Evolutionary conservation across 1,284 basidiomycete genomes (phyloP), one percentile per base, ranked within the genome.

Genomic region (Calocybe gambosa): DNA sequence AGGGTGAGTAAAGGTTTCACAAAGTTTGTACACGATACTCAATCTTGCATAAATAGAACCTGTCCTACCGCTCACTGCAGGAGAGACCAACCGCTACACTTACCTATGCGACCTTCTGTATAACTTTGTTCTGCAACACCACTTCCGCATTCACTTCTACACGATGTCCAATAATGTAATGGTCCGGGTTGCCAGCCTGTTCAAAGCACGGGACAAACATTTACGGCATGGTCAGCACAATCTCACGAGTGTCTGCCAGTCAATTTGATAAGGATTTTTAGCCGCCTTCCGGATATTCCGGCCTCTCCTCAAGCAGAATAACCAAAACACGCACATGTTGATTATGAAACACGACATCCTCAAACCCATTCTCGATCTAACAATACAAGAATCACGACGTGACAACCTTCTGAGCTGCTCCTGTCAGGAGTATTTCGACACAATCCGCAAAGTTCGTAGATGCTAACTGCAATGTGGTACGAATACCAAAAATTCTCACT

Each of bases 321-420:
- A 96, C 62, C 80, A 84, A 52, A 95, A 94, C 62, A 80, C 92
- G 50, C 84, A 89, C 58, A 78, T 78, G 33, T 86, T 93, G 61
- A 74, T 98, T 41, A 79, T 88, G 63, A 94, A 94, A 70, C 77
- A 89, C 53, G 89, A 93, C 56, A 70, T 93, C 16, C 73, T 96
- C 51, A 78, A 80, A 52, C 88, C 91, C 5, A 82, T 98, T 49
- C 68, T 98, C 43, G 82, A 89, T 46, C 69, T 98, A 47, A 85
- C 92, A 21, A 64, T 87, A 28, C 77, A 78, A 42, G 95, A 98
- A 65, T 86, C 86, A 23, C 74, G 75, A 39, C 76, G 89, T 49
- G 95, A 99, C 66, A 99, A 95, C 64, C 77, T 99, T 53, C 73
- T 99, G 38, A 89, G 85, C 58, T 94, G 93, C 53, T 90, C 94